phyloP scores from a whole-genome alignment of 768 basidiomycete species.

The Suillus alpinus region DNA sequence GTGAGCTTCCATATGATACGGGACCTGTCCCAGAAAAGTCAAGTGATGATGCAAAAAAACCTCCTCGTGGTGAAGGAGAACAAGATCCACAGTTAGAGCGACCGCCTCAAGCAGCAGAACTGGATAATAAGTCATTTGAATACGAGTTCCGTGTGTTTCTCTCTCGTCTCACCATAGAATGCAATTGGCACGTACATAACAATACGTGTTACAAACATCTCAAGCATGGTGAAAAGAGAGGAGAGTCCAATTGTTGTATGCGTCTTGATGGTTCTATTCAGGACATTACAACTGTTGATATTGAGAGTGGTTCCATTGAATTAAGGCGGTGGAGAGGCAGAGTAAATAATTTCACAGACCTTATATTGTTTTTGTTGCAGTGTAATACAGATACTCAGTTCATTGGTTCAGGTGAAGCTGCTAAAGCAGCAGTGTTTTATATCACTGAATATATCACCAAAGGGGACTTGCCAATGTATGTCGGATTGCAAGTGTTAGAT shows the following conservation, averaged over 20 bases:
- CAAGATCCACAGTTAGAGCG: too few species aligned
- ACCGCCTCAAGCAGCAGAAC: too few species aligned
- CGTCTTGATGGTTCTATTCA: constrained; percentile 3
- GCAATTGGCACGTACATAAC: constrained; percentile 12
- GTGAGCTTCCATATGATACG: too few species aligned
- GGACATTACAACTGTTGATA: background rate
- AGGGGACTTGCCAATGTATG: constrained; percentile 15
- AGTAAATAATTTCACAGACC: constrained; percentile 15
- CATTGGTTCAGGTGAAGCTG: constrained; percentile 27
- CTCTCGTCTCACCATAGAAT: background rate
- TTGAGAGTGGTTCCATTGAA: constrained; percentile 8
- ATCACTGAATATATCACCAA: constrained; percentile 39
- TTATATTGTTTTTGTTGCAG: constrained; percentile 13
- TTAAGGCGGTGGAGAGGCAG: constrained; percentile 7
- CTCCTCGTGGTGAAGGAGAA: too few species aligned
- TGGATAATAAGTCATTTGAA: too few species aligned
- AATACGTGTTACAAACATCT: constrained; percentile 14
- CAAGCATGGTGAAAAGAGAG: background rate
- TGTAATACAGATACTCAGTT: constrained; percentile 32
- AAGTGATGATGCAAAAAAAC: too few species aligned
- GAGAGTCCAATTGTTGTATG: background rate
- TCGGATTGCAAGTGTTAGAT: constrained; percentile 13
- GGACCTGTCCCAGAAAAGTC: too few species aligned
- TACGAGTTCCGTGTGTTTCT: too few species aligned
- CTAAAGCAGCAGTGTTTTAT: constrained; percentile 32